These are phyloP conservation scores for Globisporangium rhizosaccharum DNA, from an alignment of 352 stramenopile genomes.

Conservation along the genomic window DNA sequence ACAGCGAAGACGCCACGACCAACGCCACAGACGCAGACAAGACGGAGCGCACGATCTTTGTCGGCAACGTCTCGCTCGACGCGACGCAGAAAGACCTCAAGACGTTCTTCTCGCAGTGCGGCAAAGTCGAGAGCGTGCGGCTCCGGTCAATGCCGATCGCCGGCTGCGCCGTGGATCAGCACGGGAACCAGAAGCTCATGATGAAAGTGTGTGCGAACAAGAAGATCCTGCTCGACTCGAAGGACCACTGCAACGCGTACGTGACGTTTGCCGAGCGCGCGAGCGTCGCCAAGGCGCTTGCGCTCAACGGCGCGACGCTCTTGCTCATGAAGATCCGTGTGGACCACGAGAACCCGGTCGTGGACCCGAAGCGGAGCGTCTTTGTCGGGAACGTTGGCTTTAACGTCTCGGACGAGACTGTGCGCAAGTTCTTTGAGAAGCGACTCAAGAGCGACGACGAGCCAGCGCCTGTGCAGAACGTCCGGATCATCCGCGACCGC, in stretches of 20 bases:
- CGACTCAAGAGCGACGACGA: conserved; percentile 66
- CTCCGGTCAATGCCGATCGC: conserved; percentile 84
- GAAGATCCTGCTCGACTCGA: conserved; percentile 78
- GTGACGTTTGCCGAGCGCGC: conserved; percentile 71
- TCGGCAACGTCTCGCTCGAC: conserved; percentile 89
- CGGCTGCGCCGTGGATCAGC: conserved; percentile 75
- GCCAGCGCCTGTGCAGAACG: conserved; percentile 66
- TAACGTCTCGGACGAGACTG: conserved; percentile 72
- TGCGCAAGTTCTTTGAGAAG: conserved; percentile 69
- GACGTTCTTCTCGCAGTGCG: conserved; percentile 78
- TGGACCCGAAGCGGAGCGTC: conserved; percentile 80
- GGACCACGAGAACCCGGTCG: conserved; percentile 48
- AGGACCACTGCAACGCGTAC: conserved; percentile 91
- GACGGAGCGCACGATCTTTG: conserved; percentile 82
- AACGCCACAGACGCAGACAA: conserved; percentile 45
- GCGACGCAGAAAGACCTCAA: conserved; percentile 77
- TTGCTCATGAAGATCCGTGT: conserved; percentile 61
- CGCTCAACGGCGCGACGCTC: conserved; percentile 66
- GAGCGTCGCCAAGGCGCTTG: conserved; percentile 59
- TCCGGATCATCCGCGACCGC: conserved; percentile 87
- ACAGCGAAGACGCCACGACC: conserved; percentile 1
- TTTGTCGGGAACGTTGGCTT: conserved; percentile 91
- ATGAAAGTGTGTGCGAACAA: conserved; percentile 90
- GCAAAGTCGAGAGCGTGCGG: conserved; percentile 81
- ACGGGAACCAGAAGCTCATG: conserved; percentile 89